These are phyloP conservation scores for Durio zibethinus DNA, from an alignment of 345 rosid species.

Conservation along the genomic window DNA sequence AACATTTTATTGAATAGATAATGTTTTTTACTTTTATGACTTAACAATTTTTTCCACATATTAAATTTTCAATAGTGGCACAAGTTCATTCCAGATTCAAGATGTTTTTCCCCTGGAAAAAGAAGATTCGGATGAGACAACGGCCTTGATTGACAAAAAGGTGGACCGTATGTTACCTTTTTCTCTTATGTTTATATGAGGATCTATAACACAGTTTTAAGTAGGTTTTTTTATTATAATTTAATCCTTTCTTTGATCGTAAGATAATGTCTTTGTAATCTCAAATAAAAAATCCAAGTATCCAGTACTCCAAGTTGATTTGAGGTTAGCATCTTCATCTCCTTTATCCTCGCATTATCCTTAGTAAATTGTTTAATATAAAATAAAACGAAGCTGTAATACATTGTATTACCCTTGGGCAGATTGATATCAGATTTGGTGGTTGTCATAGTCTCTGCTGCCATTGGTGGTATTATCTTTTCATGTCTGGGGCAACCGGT, in stretches of 20 bases:
- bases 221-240: constrained; percentile 2
- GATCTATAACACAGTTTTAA: background rate
- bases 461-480: constrained; percentile 92
- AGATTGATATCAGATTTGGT: constrained; percentile 97
- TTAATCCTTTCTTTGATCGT: constrained; percentile 15
- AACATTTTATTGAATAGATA: background rate
- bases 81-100: constrained; percentile 80
- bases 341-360: background rate
- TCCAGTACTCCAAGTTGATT: constrained; percentile 95
- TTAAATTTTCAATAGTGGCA: constrained; percentile 46
- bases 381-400: constrained; percentile 13
- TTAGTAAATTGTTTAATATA: constrained; percentile 12
- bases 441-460: constrained; percentile 95
- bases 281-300: constrained; percentile 98
- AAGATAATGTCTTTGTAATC: constrained; percentile 98
- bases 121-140: constrained; percentile 87
- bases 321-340: constrained; percentile 53
- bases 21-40: background rate
- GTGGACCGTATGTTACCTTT: constrained; percentile 29
- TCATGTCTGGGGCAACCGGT: constrained; percentile 99
- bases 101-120: constrained; percentile 92
- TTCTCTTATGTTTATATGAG: background rate
- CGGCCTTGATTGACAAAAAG: constrained; percentile 92
- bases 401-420: constrained; percentile 24
- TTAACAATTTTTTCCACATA: background rate